Conservation (phyloP, 1,284 basidiomycete genomes). For the Xerocomus minutiporus region DNA sequence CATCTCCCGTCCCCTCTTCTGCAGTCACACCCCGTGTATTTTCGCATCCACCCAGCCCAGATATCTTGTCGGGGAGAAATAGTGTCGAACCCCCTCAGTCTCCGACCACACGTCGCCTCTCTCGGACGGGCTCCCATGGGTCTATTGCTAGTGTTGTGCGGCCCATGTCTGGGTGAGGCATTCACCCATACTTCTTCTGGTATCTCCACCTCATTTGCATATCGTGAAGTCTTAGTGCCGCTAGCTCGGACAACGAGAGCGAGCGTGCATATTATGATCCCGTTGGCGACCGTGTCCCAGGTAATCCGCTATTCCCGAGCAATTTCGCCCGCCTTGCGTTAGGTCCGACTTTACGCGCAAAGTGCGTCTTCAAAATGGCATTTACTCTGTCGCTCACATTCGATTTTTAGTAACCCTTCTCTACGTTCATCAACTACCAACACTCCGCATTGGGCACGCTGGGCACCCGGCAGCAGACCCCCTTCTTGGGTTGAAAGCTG, state of each 20-base stretch:
- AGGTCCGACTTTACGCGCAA: conserved; percentile 53
- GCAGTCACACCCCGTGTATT: conserved; percentile 18
- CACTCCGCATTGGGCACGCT: conserved; percentile 24
- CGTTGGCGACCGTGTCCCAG: conserved; percentile 51
- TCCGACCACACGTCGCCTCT: conserved; percentile 24
- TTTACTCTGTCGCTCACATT: conserved; percentile 1
- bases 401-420: conserved; percentile 23
- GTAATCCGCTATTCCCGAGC: conserved; percentile 63
- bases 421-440: conserved; percentile 14
- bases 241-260: conserved; percentile 26
- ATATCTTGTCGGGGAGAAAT: conserved; percentile 19
- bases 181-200: background rate
- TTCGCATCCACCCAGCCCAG: conserved; percentile 28
- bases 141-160: conserved; percentile 21
- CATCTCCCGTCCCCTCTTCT: conserved; percentile 31
- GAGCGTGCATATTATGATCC: conserved; percentile 38
- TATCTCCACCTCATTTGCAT: conserved; percentile 8
- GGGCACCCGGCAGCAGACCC: conserved; percentile 30
- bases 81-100: conserved; percentile 19
- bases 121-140: conserved; percentile 28
- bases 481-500: conserved; percentile 32
- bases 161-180: conserved; percentile 21
- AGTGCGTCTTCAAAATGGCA: conserved; percentile 35
- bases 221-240: conserved; percentile 14
- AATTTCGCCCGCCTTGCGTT: conserved; percentile 58